Percentiles rank a stretch among this genome's conserved stretches.
These are phyloP conservation scores for Lepraria neglecta DNA, from an alignment of 495 filamentous ascomycete species.

Conservation along the genomic window DNA sequence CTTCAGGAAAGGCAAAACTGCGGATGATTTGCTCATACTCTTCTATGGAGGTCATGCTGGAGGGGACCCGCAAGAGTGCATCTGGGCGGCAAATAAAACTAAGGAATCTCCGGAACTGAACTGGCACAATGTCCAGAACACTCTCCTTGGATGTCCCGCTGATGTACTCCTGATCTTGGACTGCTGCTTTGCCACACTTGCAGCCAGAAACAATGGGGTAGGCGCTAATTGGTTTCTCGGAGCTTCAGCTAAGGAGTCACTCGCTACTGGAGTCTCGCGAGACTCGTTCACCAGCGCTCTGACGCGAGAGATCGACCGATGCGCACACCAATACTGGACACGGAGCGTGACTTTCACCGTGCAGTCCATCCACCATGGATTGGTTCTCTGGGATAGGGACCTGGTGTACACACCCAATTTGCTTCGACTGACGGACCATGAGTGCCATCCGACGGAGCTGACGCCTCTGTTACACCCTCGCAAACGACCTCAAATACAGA, in stretches of 20 bases:
- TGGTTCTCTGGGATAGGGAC: constrained; percentile 12
- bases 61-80: constrained; percentile 9
- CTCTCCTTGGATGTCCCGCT: constrained; percentile 12
- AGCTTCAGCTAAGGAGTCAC: constrained; percentile 17
- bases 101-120: constrained; percentile 7
- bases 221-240: constrained; percentile 20
- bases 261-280: constrained; percentile 11
- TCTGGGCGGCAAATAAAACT: not conserved
- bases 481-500: not conserved
- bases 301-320: constrained; percentile 13
- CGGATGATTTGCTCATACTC: constrained; percentile 6
- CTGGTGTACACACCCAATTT: constrained; percentile 7
- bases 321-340: constrained; percentile 12
- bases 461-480: constrained; percentile 9
- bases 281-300: constrained; percentile 18
- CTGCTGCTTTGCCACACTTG: constrained; percentile 22
- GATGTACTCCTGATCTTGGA: constrained; percentile 21
- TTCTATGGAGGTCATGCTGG: constrained; percentile 20
- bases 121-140: constrained; percentile 16
- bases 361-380: constrained; percentile 1
- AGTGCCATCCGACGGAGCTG: constrained; percentile 9
- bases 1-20: constrained; percentile 8
- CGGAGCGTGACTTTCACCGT: not conserved
- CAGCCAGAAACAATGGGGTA: constrained; percentile 10
- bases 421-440: constrained; percentile 11